Evolutionary conservation across 148 eudicot genomes (phyloP).

Genomic region (Nepenthes gracilis): DNA sequence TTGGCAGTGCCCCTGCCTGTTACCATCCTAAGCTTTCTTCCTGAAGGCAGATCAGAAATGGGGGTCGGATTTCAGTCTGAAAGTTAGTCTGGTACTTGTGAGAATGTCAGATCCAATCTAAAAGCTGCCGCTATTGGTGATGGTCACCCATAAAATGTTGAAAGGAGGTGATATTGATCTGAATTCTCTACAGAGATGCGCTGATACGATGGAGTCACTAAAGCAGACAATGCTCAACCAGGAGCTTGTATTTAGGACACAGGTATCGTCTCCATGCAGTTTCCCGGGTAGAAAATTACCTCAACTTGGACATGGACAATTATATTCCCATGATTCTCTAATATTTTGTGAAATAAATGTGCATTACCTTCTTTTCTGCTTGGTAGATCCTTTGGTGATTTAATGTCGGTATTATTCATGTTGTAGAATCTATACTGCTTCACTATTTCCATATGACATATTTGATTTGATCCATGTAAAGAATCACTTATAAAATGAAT

Average conservation of each 20-base stretch:
- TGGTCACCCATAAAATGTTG: slow-evolving; percentile 23
- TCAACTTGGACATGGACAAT: neutral
- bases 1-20: neutral
- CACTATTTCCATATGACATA: too few species aligned
- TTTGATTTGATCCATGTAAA: too few species aligned
- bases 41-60: slow-evolving; percentile 15
- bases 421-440: too few species aligned
- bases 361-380: neutral
- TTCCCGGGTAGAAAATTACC: neutral
- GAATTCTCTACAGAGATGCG: slow-evolving; percentile 12
- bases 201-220: slow-evolving; percentile 27
- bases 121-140: slow-evolving; percentile 1
- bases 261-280: slow-evolving; percentile 21
- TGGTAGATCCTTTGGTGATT: too few species aligned
- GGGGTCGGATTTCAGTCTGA: neutral
- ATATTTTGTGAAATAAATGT: neutral
- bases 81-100: neutral
- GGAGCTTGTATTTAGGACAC: slow-evolving; percentile 36
- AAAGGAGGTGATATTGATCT: slow-evolving; percentile 19
- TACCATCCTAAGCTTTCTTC: slow-evolving; percentile 5
- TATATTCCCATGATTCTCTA: neutral
- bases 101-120: slow-evolving; percentile 1
- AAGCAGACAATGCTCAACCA: slow-evolving; percentile 46
- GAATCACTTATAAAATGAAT: too few species aligned
- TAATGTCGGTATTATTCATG: too few species aligned